A percentile compares a stretch with the other conserved stretches of the same genome.
Conservation (phyloP, 2,329 filamentous ascomycete genomes). For the Tolypocladium amazonense region DNA sequence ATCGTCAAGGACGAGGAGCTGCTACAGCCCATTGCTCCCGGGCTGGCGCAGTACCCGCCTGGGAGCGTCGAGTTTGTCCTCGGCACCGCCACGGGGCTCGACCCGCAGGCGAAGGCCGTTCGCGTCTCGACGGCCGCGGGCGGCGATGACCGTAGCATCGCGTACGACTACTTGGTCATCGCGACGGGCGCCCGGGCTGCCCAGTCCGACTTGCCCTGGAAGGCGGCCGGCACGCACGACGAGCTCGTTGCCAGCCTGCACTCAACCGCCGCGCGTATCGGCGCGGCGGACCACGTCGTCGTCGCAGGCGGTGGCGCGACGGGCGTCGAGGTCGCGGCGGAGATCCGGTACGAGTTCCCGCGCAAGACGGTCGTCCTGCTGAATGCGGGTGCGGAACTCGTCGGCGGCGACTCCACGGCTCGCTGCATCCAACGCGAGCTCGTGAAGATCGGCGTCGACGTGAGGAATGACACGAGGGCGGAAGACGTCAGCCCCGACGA, state of each 20-base stretch:
- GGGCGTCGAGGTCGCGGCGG: conserved; percentile 43
- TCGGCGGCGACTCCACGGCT: conserved; percentile 33
- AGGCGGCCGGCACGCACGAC: conserved; percentile 35
- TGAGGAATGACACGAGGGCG: conserved; percentile 33
- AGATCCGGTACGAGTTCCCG: conserved; percentile 41
- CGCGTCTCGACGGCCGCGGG: conserved; percentile 21
- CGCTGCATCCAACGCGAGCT: conserved; percentile 35
- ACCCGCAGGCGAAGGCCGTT: conserved; percentile 28
- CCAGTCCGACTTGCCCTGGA: conserved; percentile 37
- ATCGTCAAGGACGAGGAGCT: conserved; percentile 37
- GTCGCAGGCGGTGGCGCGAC: conserved; percentile 47
- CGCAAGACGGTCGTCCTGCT: conserved; percentile 40
- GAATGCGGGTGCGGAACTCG: conserved; percentile 26
- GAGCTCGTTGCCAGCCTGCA: conserved; percentile 30
- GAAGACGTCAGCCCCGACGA: conserved; percentile 12
- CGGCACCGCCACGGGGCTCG: conserved; percentile 33
- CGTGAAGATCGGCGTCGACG: conserved; percentile 38
- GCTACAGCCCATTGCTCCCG: conserved; percentile 36
- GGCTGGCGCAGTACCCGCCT: conserved; percentile 38
- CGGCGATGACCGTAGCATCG: conserved; percentile 18
- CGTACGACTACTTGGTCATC: conserved; percentile 47
- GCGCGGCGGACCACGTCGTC: conserved; percentile 38
- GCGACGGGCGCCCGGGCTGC: conserved; percentile 41
- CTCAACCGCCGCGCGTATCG: conserved; percentile 27
- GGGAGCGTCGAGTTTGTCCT: conserved; percentile 40